Evolutionary conservation across 352 stramenopile genomes (phyloP).

Genomic region (Blastocystis sp.): DNA sequence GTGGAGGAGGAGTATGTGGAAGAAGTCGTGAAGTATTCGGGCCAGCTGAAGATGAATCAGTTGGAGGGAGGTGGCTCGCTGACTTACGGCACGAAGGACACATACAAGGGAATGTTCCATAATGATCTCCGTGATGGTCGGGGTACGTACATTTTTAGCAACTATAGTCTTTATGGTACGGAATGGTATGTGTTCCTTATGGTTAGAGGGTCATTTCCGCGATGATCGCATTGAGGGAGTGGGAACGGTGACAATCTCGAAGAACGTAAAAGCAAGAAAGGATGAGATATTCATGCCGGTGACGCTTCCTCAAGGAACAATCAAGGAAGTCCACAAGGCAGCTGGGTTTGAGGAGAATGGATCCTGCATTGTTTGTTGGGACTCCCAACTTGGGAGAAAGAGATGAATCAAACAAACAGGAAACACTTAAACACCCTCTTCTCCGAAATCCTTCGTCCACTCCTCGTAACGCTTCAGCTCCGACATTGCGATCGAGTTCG

Average conservation of each 20-base stretch:
- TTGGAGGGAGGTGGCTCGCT: neutral
- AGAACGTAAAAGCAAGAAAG: neutral
- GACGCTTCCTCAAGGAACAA: slow-evolving; percentile 7
- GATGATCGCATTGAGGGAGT: slow-evolving; percentile 38
- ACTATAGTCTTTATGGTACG: slow-evolving; percentile 15
- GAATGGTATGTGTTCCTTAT: neutral
- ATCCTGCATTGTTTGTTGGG: neutral
- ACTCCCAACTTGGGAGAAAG: no score
- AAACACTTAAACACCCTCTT: slow-evolving; percentile 73
- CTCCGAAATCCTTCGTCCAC: slow-evolving; percentile 96
- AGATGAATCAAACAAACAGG: neutral
- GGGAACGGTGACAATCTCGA: neutral
- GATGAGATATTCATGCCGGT: slow-evolving; percentile 34
- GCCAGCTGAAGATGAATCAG: neutral
- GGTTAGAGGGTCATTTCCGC: slow-evolving; percentile 32
- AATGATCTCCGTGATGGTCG: neutral
- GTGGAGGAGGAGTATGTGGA: slow-evolving; percentile 20
- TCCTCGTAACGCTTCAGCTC: slow-evolving; percentile 91
- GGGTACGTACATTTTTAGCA: slow-evolving; percentile 28
- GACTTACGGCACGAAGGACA: neutral
- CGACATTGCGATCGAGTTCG: slow-evolving; percentile 82
- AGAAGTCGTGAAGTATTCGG: slow-evolving; percentile 3
- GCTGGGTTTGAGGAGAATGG: slow-evolving; percentile 47
- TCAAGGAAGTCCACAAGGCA: slow-evolving; percentile 49
- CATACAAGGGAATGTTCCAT: slow-evolving; percentile 34